Base-by-base conservation (phyloP, 73 alveolate genomes). In the Uronychia setigera region DNA sequence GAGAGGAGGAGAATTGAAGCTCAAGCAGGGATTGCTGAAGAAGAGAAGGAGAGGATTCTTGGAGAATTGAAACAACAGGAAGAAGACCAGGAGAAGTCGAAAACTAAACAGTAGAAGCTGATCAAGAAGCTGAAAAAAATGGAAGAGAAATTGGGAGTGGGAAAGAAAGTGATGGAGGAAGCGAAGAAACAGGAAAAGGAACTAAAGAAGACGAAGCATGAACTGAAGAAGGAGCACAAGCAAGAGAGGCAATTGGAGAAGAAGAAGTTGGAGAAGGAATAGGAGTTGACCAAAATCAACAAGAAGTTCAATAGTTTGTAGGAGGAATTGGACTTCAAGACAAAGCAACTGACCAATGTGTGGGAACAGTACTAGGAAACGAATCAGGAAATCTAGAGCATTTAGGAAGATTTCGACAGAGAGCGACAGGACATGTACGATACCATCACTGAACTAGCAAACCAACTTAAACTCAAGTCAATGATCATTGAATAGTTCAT, bases 241-340 rank as follows among this genome's bases (percentile, higher is more conserved):
- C 90, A 88, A 95, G 87, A 88, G 84, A 89, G 88, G 91, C 92
- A 94, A 76, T 88, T 78, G 95, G 90, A 77, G 96, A 93, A 83
- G 91, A 92, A 85, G 88, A 92, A 31, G 88, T 88, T 33, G 91
- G 96, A 88, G 92, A 95, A 86, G 96, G 96, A 92, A 98, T 93
- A 78, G 77, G 90, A 82, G 80, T 88, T 84, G 67, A 91, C 74
- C 94, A 76, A 89, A 60, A 88, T 80, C 90, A 95, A 85, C 92
- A 95, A 32, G 78, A 94, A 95, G 80, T 97, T 93, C 87, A 90
- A 86, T 46, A 89, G 90, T 83, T 90, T 93, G 77, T 95, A 97
- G 88, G 98, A 97, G 77, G 99, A 97, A 81, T 90, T 97, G 33
- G 99, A 97, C 28, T 96, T 95, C 60, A 97, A 92, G 82, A 97